Base-by-base conservation (phyloP, 2,329 filamentous ascomycete species). In the Cytospora leucostoma region DNA sequence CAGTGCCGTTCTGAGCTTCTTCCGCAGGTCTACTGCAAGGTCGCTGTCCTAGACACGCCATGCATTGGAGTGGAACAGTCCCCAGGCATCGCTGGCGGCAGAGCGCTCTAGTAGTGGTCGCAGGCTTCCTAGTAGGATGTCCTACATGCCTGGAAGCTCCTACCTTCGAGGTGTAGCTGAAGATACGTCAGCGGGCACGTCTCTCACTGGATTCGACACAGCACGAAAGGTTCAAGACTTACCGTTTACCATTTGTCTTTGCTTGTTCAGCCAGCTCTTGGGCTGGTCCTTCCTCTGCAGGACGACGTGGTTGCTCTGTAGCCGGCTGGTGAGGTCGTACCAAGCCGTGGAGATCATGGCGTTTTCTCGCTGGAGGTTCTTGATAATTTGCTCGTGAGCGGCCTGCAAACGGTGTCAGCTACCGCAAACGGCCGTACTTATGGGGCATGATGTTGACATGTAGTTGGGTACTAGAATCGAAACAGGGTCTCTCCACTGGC, bases 231-330 rank as follows among this genome's bases (percentile, higher is more conserved):
- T 27, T 21, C 11, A 8, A 4, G 33, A 19, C 78, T 70, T 61
- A 85, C 81, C 82, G 74, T 88, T 88, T 68, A 89, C 85, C 79
- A 88, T 81, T 72, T 87, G 85, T 73, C 91, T 84, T 81, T 95
- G 91, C 80, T 91, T 93, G 71, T 91, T 91, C 70, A 96, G 78
- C 90, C 91, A 96, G 76, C 90, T 93, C 76, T 87, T 89, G 15
- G 91, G 89, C 69, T 84, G 84, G 70, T 94, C 90, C 69, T 90
- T 83, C 68, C 92, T 81, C 72, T 93, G 89, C 66, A 96, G 77
- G 61, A 91, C 86, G 50, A 94, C 88, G 66, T 91, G 90, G 74
- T 93, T 94, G 78, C 90, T 93, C 77, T 95, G 91, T 69, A 96
- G 76, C 58, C 92, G 83, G 72, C 83, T 88, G 33, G 88, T 88